Base-by-base conservation (phyloP, 108 stramenopile genomes). In the Nannochloropsis salina region DNA sequence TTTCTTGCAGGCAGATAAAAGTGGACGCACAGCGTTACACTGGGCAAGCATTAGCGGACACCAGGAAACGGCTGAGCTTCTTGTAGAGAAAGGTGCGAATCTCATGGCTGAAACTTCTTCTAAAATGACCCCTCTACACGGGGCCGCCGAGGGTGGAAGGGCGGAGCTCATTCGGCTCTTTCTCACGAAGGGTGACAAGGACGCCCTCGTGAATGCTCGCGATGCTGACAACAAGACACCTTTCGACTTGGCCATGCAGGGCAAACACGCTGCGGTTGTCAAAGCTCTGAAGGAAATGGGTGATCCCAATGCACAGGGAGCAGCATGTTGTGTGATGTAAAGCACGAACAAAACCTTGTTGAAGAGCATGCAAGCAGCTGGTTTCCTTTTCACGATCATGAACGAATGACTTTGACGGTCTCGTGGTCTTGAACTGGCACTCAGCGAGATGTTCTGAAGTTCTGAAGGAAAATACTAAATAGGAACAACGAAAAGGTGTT, bases 11-110 rank as follows among this genome's bases (percentile, higher is more conserved):
- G 20, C 87, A 12, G 90, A 90, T 43, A 90, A 90, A 85, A 89
- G 88, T 85, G 90, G 90, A 42, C 42, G 90, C 44, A 90, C 90
- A n/a, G 89, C 90, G 20, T 86, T 90, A 22, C 90, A 90, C 43
- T 90, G 90, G 90, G 86, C 90, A 12, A 83, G 42, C 82, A 90
- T 90, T 15, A 90, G 90, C 45, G 90, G 90, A 18, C 89, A 90
- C 83, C 85, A 81, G 42, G 89, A 90, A 84, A 84, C 89, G 2
- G 88, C 89, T 41, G 86, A 90, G 42, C 44, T 90, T 9, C 86
- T 90, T 11, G 86, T 90, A 22, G 86, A 31, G 83, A 44, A 86
- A 83, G 86, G 88, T 31, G 40, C 88, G 9, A 85, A 89, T n/a
- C 43, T 90, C 79, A 84, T 90, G 15, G 83, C 86, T 3, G 43